Conservation (phyloP, 139 green algal genomes). For the Parachlorella kessleri region DNA sequence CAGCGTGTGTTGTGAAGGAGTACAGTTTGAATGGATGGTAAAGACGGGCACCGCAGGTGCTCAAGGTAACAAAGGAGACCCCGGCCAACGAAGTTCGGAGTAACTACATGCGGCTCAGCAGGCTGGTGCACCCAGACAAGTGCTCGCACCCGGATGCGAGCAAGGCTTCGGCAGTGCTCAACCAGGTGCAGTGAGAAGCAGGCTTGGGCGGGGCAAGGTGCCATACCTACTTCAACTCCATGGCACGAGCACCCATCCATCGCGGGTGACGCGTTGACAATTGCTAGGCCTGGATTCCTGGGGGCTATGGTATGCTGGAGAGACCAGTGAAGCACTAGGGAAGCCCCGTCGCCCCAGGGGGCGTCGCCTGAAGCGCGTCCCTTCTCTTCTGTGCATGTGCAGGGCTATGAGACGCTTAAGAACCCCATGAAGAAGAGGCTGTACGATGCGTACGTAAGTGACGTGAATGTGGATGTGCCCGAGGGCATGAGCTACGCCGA, state of each 20-base stretch:
- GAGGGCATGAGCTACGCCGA: conserved; percentile 34
- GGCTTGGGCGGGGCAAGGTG: no score
- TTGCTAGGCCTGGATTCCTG: no score
- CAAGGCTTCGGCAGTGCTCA: conserved; percentile 4
- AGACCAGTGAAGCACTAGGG: no score
- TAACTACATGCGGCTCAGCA: conserved; percentile 29
- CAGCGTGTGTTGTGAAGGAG: no score
- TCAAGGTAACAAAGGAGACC: conserved; percentile 27
- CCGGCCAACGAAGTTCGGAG: background rate
- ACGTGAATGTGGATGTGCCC: conserved; percentile 23
- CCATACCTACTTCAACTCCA: no score
- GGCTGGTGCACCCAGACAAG: conserved; percentile 35
- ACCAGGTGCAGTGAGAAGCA: background rate
- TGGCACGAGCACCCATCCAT: no score
- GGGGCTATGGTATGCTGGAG: no score
- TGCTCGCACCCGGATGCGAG: conserved; percentile 10
- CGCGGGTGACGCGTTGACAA: no score
- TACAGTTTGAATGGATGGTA: no score
- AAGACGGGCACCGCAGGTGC: no score
- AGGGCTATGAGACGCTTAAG: conserved; percentile 24
- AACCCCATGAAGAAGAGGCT: conserved; percentile 29
- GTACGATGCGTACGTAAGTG: conserved; percentile 21
- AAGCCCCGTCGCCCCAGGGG: no score
- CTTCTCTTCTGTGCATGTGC: background rate
- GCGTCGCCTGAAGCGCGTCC: no score